phyloP scores from a whole-genome alignment of 768 basidiomycete genomes.

The Mycena kentingensis region DNA sequence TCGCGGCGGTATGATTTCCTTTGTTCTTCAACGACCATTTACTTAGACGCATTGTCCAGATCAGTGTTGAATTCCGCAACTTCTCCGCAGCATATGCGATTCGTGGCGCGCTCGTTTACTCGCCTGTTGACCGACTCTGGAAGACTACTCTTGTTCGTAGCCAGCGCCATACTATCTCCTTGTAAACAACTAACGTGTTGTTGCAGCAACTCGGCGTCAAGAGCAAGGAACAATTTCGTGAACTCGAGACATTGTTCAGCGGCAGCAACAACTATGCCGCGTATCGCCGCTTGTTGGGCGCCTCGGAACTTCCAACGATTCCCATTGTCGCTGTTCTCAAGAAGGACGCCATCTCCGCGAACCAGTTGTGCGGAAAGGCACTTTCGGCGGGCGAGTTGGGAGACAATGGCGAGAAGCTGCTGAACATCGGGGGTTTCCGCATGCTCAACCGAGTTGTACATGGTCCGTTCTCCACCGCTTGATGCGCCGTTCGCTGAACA shows the following conservation, averaged over 20 bases:
- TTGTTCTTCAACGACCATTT: background rate
- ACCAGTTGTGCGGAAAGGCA: constrained; percentile 23
- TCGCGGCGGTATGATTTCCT: constrained; percentile 41
- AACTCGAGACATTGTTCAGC: constrained; percentile 34
- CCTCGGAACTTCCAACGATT: constrained; percentile 29
- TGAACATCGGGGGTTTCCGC: constrained; percentile 42
- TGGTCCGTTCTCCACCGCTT: constrained; percentile 29
- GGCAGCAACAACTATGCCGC: constrained; percentile 28
- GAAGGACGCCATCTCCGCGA: constrained; percentile 32
- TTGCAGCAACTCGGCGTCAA: constrained; percentile 25
- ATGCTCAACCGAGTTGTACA: constrained; percentile 42
- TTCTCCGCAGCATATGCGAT: constrained; percentile 46
- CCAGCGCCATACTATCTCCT: background rate
- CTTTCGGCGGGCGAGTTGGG: too few relatives aligned
- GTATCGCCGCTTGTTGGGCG: constrained; percentile 31
- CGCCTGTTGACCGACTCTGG: constrained; percentile 39
- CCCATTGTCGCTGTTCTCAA: constrained; percentile 37
- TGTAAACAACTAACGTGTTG: background rate
- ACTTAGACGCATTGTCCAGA: constrained; percentile 32
- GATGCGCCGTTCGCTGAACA: too few relatives aligned
- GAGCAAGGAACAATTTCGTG: constrained; percentile 33
- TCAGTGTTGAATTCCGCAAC: constrained; percentile 48
- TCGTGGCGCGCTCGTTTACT: constrained; percentile 42
- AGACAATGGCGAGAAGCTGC: constrained; percentile 14
- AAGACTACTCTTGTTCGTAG: constrained; percentile 37